Base-by-base conservation (phyloP, 2,329 filamentous ascomycete genomes). In the Lasiodiplodia citricola region DNA sequence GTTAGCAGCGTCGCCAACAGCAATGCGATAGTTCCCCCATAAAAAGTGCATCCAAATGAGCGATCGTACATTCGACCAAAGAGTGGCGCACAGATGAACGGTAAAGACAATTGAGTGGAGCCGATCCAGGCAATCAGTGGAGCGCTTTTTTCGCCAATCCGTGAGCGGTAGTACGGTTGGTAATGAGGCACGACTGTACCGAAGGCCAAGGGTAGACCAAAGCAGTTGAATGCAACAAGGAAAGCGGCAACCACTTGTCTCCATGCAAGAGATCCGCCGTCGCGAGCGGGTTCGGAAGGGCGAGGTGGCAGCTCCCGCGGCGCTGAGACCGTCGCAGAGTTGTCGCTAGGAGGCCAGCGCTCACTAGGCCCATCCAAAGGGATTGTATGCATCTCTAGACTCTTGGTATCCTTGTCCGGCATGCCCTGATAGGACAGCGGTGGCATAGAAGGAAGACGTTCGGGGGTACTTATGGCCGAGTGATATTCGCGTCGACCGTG, bases 101-200 rank as follows among this genome's bases (percentile, higher is more conserved):
- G 74, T n/a, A 80, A 73, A 25, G 75, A 75, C 2, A 78, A 69
- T 69, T 80, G 78, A 1, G 77, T 75, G 25, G 74, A 77, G 8
- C 78, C 79, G 31, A 80, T 79, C 77, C 77, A 80, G 8, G 78
- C 74, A 25, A 80, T 76, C 3, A 71, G 69, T 18, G 74, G 72
- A 8, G 73, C 69, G 21, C 69, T 70, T 28, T 73, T 69, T 2
- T 70, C 64, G 31, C 74, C 67, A 25, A 73, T 21, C 56, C 70
- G 25, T 6, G 70, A 70, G 16, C 75, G 69, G 70, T 78, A 79
- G 68, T 76, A 77, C 31, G 8, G 8, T 35, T 35, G 31, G 31
- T 35, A 35, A 35, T 35, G 8, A 2, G 76, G 75, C 67, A 78
- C 73, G 65, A 79, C 78, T 1, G 78, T 70, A 4, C 77, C 77